These are phyloP conservation scores for Jackrogersella minutella DNA, from an alignment of 495 filamentous ascomycete genomes.

Conservation along the genomic window DNA sequence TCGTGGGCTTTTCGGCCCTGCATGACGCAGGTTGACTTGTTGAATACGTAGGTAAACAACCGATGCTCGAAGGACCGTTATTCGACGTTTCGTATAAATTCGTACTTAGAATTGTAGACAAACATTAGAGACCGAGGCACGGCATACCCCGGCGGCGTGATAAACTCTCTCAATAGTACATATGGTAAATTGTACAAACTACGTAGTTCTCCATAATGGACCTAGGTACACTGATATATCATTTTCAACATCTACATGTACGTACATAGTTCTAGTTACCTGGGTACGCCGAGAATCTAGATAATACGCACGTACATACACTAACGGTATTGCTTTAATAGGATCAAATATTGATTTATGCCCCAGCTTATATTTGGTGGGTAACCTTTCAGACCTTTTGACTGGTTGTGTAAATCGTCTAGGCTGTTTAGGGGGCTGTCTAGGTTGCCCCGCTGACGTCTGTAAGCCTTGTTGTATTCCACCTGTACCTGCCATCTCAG, in stretches of 20 bases:
- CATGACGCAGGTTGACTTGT: conserved; percentile 12
- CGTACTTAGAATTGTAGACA: not conserved
- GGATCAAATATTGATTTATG: conserved; percentile 19
- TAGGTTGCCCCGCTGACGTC: conserved; percentile 40
- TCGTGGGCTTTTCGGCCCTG: not conserved
- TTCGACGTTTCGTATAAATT: too few species aligned
- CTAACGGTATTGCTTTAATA: not conserved
- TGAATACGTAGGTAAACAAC: too few species aligned
- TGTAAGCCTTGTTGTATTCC: conserved; percentile 6
- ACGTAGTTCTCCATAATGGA: too few species aligned
- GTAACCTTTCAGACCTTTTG: too few species aligned
- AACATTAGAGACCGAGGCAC: conserved; percentile 9
- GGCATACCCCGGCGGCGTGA: not conserved
- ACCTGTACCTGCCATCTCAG: too few species aligned
- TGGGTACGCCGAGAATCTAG: conserved; percentile 15
- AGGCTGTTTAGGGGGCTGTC: too few species aligned
- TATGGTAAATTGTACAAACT: too few species aligned
- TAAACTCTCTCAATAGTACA: conserved; percentile 3
- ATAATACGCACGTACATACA: conserved; percentile 1
- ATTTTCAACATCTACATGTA: too few species aligned
- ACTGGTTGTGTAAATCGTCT: too few species aligned
- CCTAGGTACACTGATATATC: conserved; percentile 3
- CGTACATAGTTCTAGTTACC: too few species aligned
- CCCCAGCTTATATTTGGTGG: conserved; percentile 1
- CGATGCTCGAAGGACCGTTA: too few species aligned